phyloP scores from a whole-genome alignment of 2,329 filamentous ascomycete species.

The Claviceps spartinae region DNA sequence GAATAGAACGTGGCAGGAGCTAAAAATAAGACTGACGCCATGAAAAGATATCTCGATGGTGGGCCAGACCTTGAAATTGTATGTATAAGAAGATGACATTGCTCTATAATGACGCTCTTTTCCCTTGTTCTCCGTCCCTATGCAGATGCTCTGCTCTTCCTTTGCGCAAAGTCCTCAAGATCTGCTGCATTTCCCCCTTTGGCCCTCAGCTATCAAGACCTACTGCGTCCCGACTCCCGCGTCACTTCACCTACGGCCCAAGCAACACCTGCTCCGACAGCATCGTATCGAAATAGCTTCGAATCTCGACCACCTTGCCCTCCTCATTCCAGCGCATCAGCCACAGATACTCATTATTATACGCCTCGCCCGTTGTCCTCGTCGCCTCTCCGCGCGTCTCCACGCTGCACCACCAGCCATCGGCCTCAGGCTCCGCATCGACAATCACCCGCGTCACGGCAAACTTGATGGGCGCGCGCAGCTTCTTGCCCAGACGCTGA shows the following conservation, averaged over 20 bases:
- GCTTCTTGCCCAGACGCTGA: constrained; percentile 9
- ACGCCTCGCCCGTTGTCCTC: constrained; percentile 9
- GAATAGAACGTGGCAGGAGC: no score
- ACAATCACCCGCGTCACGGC: constrained; percentile 10
- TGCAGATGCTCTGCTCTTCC: no score
- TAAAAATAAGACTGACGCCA: no score
- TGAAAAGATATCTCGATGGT: no score
- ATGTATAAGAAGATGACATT: no score
- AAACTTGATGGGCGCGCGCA: constrained; percentile 12
- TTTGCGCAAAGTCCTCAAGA: no score
- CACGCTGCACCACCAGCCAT: constrained; percentile 13
- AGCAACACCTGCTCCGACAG: constrained; percentile 9
- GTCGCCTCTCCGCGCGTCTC: constrained; percentile 11
- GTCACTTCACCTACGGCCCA: neutral
- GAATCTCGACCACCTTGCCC: constrained; percentile 13
- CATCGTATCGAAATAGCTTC: constrained; percentile 13
- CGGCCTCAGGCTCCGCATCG: constrained; percentile 9
- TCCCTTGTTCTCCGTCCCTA: no score
- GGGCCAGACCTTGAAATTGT: no score
- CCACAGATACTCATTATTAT: constrained; percentile 15
- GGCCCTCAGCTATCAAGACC: no score
- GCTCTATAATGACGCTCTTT: no score
- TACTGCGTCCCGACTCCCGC: no score
- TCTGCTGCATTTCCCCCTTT: no score
- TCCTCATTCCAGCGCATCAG: constrained; percentile 12